Percentiles rank a stretch among this genome's conserved stretches.
Conservation (phyloP, 2,329 filamentous ascomycete species). For the Zelopaecilomyces penicillatus region DNA sequence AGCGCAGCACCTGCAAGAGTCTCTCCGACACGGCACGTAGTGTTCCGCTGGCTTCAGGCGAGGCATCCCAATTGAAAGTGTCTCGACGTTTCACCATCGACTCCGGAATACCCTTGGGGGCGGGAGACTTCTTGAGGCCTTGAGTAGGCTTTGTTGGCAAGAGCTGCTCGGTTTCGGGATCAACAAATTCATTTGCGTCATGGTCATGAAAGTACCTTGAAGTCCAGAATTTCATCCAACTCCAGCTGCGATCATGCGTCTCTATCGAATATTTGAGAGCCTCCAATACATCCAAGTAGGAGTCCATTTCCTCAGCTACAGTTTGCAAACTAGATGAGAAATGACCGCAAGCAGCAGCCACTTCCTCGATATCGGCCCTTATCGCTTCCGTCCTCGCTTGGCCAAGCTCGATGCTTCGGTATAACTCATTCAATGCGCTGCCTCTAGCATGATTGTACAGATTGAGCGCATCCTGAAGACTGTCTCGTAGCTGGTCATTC, state of each 20-base stretch:
- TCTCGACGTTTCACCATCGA: constrained; percentile 44
- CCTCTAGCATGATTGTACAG: constrained; percentile 71
- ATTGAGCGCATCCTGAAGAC: constrained; percentile 69
- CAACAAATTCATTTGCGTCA: constrained; percentile 38
- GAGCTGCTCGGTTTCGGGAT: constrained; percentile 35
- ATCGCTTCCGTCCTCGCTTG: constrained; percentile 62
- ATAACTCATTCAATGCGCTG: constrained; percentile 69
- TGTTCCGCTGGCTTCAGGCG: constrained; percentile 36
- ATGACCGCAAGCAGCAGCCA: constrained; percentile 93
- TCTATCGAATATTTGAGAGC: constrained; percentile 69
- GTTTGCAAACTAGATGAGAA: constrained; percentile 89
- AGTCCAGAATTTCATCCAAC: constrained; percentile 54
- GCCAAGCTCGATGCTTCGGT: constrained; percentile 67
- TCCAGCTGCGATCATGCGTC: constrained; percentile 59
- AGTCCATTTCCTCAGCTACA: constrained; percentile 82
- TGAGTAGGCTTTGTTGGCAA: constrained; percentile 32
- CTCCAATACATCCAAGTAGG: constrained; percentile 75
- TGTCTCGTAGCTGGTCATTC: constrained; percentile 72
- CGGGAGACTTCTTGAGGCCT: constrained; percentile 43
- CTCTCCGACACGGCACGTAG: constrained; percentile 38
- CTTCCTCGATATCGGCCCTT: constrained; percentile 91
- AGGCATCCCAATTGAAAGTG: constrained; percentile 48
- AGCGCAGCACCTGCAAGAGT: constrained; percentile 37
- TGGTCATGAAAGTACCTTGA: background rate
- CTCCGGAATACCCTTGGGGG: constrained; percentile 49